Base-by-base conservation (phyloP, 1,284 basidiomycete species). In the Cutaneotrichosporon sp. region DNA sequence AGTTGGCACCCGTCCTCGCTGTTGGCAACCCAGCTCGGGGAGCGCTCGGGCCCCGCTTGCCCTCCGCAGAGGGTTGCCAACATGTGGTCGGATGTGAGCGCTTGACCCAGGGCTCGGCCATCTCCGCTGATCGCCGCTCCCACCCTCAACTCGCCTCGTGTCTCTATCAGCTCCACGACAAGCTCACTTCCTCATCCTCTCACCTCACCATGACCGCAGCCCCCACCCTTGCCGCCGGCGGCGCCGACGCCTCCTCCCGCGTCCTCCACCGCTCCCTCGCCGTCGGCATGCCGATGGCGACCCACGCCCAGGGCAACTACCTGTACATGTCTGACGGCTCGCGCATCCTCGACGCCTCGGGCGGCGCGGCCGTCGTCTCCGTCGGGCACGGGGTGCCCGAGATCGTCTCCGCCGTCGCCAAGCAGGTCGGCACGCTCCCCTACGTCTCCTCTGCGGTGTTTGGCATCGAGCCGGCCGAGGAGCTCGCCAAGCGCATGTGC, bases 311-410 rank as follows among this genome's bases (percentile, higher is more conserved):
- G 33, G 72, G 72, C 20, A 59, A 57, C 53, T 72, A 70, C 58
- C 65, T 74, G 14, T 69, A 69, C 59, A 59, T 62, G 16, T 46
- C 61, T n/a, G 59, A 66, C 33, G 70, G 68, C 1, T 18, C 22
- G 8, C 65, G 59, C 24, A 54, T 74, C 6, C 68, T 74, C 34
- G 72, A 74, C 59, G 71, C 64, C 7, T 65, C 67, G 14, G 92
- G 91, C 47, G 92, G 92, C 34, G 91, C 91, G 5, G 91, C 92
- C 10, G 91, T 94, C 42, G 80, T 87, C 5, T 90, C 87, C 70
- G 78, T 94, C 51, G 92, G 92, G 1, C 86, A 87, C 67, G 85
- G 83, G 13, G 87, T 92, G 71, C 87, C 87, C 8, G 84, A 83
- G 36, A 69, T 76, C 45, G 60, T 71, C 29, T 25, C 54, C 22